A percentile compares a stretch with the other conserved stretches of the same genome.
Conservation (phyloP, 371 early-diverging fungal genomes). For the Hamiltosporidium magnivora region DNA sequence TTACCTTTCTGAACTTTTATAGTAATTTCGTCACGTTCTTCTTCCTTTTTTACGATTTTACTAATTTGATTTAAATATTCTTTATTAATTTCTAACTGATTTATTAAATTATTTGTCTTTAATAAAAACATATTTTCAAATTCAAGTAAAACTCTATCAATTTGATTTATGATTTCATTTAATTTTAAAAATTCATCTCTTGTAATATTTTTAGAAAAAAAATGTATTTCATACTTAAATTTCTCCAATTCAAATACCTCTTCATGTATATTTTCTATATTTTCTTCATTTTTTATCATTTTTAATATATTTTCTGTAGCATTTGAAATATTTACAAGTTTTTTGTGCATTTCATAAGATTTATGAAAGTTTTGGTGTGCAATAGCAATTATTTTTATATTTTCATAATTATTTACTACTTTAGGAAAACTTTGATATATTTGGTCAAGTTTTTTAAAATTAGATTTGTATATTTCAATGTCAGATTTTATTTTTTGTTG, state of each 20-base stretch:
- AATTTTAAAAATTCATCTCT: background rate
- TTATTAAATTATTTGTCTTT: constrained; percentile 20
- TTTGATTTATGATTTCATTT: constrained; percentile 10
- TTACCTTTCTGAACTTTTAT: constrained; percentile 6
- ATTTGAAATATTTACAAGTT: constrained; percentile 13
- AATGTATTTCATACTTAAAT: constrained; percentile 36
- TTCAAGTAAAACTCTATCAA: constrained; percentile 23
- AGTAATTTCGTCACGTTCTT: constrained; percentile 30
- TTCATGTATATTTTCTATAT: constrained; percentile 25
- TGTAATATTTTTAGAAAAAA: constrained; percentile 20
- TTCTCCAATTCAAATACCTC: constrained; percentile 32
- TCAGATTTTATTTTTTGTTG: constrained; percentile 10
- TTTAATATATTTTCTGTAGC: background rate
- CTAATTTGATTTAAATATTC: constrained; percentile 7
- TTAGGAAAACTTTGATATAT: constrained; percentile 10
- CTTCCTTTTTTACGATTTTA: constrained; percentile 21
- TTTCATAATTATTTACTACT: constrained; percentile 15
- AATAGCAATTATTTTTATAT: constrained; percentile 24
- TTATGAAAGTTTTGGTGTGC: constrained; percentile 32
- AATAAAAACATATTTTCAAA: constrained; percentile 25
- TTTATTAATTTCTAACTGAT: constrained; percentile 5
- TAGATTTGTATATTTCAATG: constrained; percentile 6
- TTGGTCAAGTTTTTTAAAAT: constrained; percentile 9
- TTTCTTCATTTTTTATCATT: background rate
- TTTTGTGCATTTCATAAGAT: constrained; percentile 21